Percentiles rank a stretch among this genome's conserved stretches.
Conservation (phyloP, 106 monocot species). For the Dendrobium nobile region DNA sequence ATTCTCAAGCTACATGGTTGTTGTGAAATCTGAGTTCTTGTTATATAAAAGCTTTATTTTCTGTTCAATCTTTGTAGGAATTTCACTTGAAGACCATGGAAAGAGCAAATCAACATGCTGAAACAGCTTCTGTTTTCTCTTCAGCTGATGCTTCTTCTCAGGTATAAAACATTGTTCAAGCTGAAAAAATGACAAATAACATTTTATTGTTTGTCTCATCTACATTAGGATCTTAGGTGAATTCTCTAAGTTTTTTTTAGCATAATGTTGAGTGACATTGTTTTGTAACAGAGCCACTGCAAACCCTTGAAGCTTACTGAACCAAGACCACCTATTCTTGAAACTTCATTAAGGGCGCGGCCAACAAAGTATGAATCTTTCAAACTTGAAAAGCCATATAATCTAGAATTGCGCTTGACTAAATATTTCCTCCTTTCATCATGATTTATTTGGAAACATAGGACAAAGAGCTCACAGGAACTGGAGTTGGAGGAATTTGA, state of each 20-base stretch:
- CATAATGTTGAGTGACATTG: neutral
- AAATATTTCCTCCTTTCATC: neutral
- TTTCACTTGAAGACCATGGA: slow-evolving; percentile 84
- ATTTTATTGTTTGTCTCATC: no score
- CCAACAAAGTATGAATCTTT: slow-evolving; percentile 44
- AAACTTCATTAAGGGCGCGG: slow-evolving; percentile 72
- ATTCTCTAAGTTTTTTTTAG: neutral
- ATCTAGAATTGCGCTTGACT: neutral
- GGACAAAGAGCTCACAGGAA: slow-evolving; percentile 77
- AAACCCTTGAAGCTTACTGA: slow-evolving; percentile 58
- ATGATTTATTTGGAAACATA: slow-evolving; percentile 13
- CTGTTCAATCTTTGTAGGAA: slow-evolving; percentile 32
- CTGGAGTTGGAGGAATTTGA: slow-evolving; percentile 75
- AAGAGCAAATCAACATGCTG: slow-evolving; percentile 59
- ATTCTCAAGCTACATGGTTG: neutral
- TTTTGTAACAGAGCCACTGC: slow-evolving; percentile 43
- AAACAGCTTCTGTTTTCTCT: slow-evolving; percentile 42
- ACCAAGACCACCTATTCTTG: slow-evolving; percentile 63
- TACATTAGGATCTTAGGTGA: neutral
- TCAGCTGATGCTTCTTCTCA: slow-evolving; percentile 31
- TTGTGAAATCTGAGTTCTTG: neutral
- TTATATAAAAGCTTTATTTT: neutral
- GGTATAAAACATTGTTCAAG: slow-evolving; percentile 18
- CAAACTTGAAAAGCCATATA: neutral
- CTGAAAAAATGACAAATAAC: neutral